phyloP scores from a whole-genome alignment of 1,139 yeast genomes.

The Meyerozyma athensensis region DNA sequence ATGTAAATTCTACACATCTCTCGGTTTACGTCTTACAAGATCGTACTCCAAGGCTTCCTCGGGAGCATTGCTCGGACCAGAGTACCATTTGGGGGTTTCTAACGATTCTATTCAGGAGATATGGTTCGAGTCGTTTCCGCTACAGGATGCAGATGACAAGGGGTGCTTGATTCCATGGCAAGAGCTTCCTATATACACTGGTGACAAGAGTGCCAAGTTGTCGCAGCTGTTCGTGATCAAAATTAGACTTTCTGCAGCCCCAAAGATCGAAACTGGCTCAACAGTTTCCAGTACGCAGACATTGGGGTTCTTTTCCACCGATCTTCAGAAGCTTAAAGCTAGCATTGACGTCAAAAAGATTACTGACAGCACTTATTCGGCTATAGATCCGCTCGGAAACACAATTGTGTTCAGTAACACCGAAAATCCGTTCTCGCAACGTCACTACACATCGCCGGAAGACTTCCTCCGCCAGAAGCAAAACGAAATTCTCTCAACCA shows the following conservation, averaged over 20 bases:
- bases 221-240: slow-evolving; percentile 42
- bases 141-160: slow-evolving; percentile 42
- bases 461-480: slow-evolving; percentile 22
- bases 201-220: slow-evolving; percentile 33
- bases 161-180: slow-evolving; percentile 56
- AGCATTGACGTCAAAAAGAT: slow-evolving; percentile 15
- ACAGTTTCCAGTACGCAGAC: slow-evolving; percentile 3
- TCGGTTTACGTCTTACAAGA: slow-evolving; percentile 59
- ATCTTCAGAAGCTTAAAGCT: slow-evolving; percentile 33
- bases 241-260: slow-evolving; percentile 46
- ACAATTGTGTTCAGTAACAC: slow-evolving; percentile 39
- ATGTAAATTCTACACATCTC: slow-evolving; percentile 46
- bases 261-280: slow-evolving; percentile 14
- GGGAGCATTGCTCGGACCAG: slow-evolving; percentile 29
- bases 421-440: slow-evolving; percentile 25
- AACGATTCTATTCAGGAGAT: slow-evolving; percentile 61
- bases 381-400: slow-evolving; percentile 58
- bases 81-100: slow-evolving; percentile 48
- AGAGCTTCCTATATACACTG: slow-evolving; percentile 52
- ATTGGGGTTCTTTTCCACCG: slow-evolving; percentile 49
- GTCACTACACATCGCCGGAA: slow-evolving; percentile 25
- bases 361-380: slow-evolving; percentile 15
- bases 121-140: slow-evolving; percentile 69
- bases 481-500: slow-evolving; percentile 14
- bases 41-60: slow-evolving; percentile 47